These are phyloP conservation scores for Brassica nigra DNA, from an alignment of 345 rosid genomes.

Conservation along the genomic window DNA sequence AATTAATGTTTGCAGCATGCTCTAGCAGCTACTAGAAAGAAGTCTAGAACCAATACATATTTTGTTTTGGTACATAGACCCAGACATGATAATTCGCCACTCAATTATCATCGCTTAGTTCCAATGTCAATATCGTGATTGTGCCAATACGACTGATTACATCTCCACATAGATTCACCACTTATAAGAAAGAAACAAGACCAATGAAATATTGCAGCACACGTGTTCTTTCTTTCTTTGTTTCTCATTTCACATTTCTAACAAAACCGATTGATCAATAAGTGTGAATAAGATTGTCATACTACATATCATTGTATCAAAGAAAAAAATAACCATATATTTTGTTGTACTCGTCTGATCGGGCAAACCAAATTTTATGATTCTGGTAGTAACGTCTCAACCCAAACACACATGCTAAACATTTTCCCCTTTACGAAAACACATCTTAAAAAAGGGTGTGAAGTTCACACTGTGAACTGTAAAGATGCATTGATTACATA, in stretches of 20 bases:
- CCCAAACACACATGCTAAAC: constrained; percentile 14
- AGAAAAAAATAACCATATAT: neutral
- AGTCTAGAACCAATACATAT: too few relatives aligned
- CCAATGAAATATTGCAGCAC: constrained; percentile 1
- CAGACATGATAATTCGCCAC: neutral
- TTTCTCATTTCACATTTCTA: neutral
- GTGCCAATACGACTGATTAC: neutral
- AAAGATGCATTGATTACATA: neutral
- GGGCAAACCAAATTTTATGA: neutral
- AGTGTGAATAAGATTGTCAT: neutral
- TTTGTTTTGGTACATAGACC: neutral
- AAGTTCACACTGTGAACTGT: neutral
- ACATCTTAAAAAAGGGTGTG: constrained; percentile 23
- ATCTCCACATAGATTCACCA: neutral
- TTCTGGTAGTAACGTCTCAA: constrained; percentile 16
- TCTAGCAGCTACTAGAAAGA: neutral
- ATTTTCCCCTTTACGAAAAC: constrained; percentile 16
- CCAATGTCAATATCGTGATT: constrained; percentile 19
- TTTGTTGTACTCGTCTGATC: neutral
- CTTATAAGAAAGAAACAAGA: neutral
- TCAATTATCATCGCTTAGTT: neutral
- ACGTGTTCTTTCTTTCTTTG: neutral
- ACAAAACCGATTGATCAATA: neutral
- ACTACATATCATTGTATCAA: neutral
- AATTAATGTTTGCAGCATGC: neutral